phyloP scores from a whole-genome alignment of 2,329 filamentous ascomycete species.

The Pseudogymnoascus sp. region DNA sequence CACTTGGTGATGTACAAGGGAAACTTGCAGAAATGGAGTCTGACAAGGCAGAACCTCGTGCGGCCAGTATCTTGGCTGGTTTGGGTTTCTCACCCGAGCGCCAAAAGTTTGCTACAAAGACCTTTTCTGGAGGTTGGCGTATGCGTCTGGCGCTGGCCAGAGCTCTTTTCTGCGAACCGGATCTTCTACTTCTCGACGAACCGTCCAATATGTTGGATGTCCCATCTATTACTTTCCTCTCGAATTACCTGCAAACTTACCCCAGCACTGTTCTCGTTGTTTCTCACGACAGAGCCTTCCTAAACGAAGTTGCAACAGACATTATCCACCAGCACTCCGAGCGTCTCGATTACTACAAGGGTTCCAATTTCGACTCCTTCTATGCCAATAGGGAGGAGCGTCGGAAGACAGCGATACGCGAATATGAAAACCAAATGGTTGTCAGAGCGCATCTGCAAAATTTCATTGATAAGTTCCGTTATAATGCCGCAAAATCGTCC shows the following conservation, averaged over 20 bases:
- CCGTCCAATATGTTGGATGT: slow-evolving; percentile 99
- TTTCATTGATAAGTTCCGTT: slow-evolving; percentile 99
- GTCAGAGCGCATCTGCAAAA: slow-evolving; percentile 88
- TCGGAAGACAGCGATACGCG: slow-evolving; percentile 89
- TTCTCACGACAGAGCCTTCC: slow-evolving; percentile 96
- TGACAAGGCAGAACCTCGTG: slow-evolving; percentile 92
- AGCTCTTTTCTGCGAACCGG: slow-evolving; percentile 96
- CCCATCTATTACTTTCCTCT: slow-evolving; percentile 97
- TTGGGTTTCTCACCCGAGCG: slow-evolving; percentile 91
- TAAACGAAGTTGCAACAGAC: slow-evolving; percentile 98
- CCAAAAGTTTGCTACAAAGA: slow-evolving; percentile 89
- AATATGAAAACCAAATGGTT: slow-evolving; percentile 98
- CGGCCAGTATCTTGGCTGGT: slow-evolving; percentile 92
- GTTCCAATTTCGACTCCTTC: slow-evolving; percentile 94
- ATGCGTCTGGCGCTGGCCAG: slow-evolving; percentile 93
- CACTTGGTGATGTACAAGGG: slow-evolving; percentile 80
- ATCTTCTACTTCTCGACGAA: slow-evolving; percentile 93
- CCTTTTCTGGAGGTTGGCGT: slow-evolving; percentile 98
- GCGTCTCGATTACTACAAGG: slow-evolving; percentile 95
- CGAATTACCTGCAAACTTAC: slow-evolving; percentile 89
- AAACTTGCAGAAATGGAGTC: slow-evolving; percentile 99
- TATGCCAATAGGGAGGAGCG: slow-evolving; percentile 96
- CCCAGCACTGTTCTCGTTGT: slow-evolving; percentile 94
- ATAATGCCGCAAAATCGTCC: slow-evolving; percentile 97
- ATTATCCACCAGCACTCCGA: slow-evolving; percentile 98